Evolutionary conservation across 768 basidiomycete genomes (phyloP), one percentile per base, ranked within the genome.

Genomic region (Naematelia aurantialba): DNA sequence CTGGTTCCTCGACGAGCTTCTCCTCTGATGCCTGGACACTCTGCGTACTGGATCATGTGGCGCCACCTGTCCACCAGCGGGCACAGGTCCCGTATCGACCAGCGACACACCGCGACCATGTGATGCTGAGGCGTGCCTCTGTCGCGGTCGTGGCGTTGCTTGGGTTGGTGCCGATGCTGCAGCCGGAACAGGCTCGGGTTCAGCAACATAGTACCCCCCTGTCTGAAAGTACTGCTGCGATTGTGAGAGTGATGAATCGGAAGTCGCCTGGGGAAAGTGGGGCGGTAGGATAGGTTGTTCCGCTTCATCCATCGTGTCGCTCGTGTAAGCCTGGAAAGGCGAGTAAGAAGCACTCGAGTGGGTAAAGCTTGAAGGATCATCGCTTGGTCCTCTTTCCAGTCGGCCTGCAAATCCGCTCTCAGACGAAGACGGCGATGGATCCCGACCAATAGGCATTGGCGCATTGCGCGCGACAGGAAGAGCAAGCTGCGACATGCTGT

Each of bases 21-120:
- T 56, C 39, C 69, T 62, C 45, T 80, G 70, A 48, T 82, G 84
- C 67, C 89, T 80, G 48, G 88, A 83, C 25, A 93, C 88, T 58
- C 91, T 79, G 42, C 90, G 83, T 25, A 91, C 91, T 11, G 72
- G 66, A 54, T 70, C 68, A 56, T 68, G 68, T 11, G 70, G 44
- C 14, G 69, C 67, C 14, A 54, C 87, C 87, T 17, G 88, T 85
- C 42, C 21, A 8, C 85, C 83, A 31, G 83, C 83, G 42, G 88
- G 86, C 1, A 92, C 88, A 39, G 89, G 90, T 13, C 93, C 93
- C 67, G 83, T 79, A 65, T 97, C 93, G 55, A 83, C 83, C 56
- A 97, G 77, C 46, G 86, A 86, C 49, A 96, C 82, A 22, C 92
- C 90, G 11, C 88, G 83, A 55, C 79, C 83, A 24, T 52, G 58